phyloP scores from a whole-genome alignment of 768 basidiomycete species.

The Naganishia vishniacii region DNA sequence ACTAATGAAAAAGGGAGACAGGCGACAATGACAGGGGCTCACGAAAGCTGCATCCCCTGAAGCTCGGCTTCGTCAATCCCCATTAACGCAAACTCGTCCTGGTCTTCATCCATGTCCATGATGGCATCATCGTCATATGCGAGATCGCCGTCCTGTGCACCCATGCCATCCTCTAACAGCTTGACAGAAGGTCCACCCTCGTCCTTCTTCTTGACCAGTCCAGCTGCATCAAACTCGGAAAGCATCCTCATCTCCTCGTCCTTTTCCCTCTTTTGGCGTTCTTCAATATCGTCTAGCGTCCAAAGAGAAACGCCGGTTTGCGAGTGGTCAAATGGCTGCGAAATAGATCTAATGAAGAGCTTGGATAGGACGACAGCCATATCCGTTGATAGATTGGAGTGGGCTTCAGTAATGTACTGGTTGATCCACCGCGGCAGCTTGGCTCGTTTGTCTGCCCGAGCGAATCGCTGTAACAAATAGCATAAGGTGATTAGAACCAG shows the following conservation, averaged over 20 bases:
- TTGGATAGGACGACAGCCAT: constrained; percentile 93
- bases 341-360: constrained; percentile 96
- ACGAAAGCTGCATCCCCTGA: constrained; percentile 26
- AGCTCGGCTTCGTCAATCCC: constrained; percentile 33
- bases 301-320: constrained; percentile 90
- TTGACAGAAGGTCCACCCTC: neutral
- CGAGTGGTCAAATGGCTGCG: constrained; percentile 93
- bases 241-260: constrained; percentile 56
- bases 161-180: constrained; percentile 22
- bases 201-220: constrained; percentile 19
- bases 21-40: too few species aligned
- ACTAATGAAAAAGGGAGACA: too few species aligned
- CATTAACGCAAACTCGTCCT: constrained; percentile 29
- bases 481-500: neutral
- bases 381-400: constrained; percentile 94
- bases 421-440: constrained; percentile 99
- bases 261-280: constrained; percentile 74
- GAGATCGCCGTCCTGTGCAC: constrained; percentile 20
- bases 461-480: constrained; percentile 40
- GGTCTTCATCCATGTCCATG: constrained; percentile 31
- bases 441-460: constrained; percentile 56
- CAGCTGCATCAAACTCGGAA: constrained; percentile 48
- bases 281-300: constrained; percentile 86
- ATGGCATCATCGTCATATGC: constrained; percentile 21
- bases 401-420: constrained; percentile 97